phyloP scores from a whole-genome alignment of 768 basidiomycete genomes.

The Amanita pseudoporphyria region DNA sequence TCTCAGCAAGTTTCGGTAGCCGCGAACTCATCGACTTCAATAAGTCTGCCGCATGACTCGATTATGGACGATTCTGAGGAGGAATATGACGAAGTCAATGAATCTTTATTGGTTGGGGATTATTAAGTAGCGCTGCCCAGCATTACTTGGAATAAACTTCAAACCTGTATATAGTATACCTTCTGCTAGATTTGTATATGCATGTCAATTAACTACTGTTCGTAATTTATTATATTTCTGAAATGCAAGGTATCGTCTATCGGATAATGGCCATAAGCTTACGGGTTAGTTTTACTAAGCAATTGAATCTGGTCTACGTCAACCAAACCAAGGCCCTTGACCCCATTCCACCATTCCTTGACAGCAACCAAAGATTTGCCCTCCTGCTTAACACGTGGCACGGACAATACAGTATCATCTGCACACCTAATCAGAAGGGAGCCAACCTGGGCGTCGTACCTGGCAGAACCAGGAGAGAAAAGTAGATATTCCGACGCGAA shows the following conservation, averaged over 20 bases:
- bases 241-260: background rate
- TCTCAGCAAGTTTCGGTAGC: conserved; percentile 8
- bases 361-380: conserved; percentile 44
- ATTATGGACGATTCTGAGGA: conserved; percentile 46
- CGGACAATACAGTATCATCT: conserved; percentile 37
- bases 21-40: conserved; percentile 12
- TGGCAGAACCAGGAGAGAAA: conserved; percentile 29
- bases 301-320: conserved; percentile 7
- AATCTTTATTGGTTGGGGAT: conserved; percentile 27
- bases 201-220: background rate
- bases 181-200: background rate
- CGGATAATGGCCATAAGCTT: background rate
- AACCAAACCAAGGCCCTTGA: conserved; percentile 20
- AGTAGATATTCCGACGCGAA: conserved; percentile 10
- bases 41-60: conserved; percentile 29
- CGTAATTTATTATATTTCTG: background rate
- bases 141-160: background rate
- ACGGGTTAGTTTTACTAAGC: background rate
- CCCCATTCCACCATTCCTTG: conserved; percentile 77
- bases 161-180: background rate
- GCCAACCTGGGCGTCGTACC: conserved; percentile 28
- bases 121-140: background rate
- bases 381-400: conserved; percentile 52
- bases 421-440: conserved; percentile 49
- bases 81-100: conserved; percentile 46